These are phyloP conservation scores for Davidsoniella virescens DNA, from an alignment of 2,329 filamentous ascomycete species.

Conservation along the genomic window DNA sequence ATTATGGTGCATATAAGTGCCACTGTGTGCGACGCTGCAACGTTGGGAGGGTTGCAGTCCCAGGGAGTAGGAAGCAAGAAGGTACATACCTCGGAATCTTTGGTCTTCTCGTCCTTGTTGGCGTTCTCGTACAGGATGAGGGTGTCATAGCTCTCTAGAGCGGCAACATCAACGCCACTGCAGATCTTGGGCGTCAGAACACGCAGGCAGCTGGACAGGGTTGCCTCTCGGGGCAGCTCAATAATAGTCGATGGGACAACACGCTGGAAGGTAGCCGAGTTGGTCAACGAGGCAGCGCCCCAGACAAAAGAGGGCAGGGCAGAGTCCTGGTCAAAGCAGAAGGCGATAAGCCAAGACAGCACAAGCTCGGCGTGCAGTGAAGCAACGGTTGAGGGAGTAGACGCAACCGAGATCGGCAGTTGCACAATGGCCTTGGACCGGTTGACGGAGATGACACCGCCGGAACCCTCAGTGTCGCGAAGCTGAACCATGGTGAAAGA, in stretches of 20 bases:
- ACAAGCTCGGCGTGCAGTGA: constrained; percentile 14
- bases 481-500: constrained; percentile 10
- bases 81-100: constrained; percentile 8
- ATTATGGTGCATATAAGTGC: too few species aligned
- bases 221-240: constrained; percentile 5
- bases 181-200: not conserved
- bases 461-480: constrained; percentile 2
- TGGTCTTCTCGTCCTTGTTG: constrained; percentile 3
- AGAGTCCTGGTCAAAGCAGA: constrained; percentile 16
- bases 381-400: not conserved
- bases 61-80: too few species aligned
- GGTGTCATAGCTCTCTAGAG: not conserved
- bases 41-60: too few species aligned
- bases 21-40: too few species aligned
- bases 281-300: constrained; percentile 7
- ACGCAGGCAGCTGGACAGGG: not conserved
- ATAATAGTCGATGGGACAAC: constrained; percentile 9
- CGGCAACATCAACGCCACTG: not conserved
- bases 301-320: constrained; percentile 13
- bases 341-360: constrained; percentile 16
- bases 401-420: constrained; percentile 2
- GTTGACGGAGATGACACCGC: constrained; percentile 1
- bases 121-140: constrained; percentile 10
- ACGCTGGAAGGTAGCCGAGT: not conserved
- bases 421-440: not conserved